Evolutionary conservation across 2,329 filamentous ascomycete genomes (phyloP), one percentile per base, ranked within the genome.

Genomic region (Exophiala spinifera): DNA sequence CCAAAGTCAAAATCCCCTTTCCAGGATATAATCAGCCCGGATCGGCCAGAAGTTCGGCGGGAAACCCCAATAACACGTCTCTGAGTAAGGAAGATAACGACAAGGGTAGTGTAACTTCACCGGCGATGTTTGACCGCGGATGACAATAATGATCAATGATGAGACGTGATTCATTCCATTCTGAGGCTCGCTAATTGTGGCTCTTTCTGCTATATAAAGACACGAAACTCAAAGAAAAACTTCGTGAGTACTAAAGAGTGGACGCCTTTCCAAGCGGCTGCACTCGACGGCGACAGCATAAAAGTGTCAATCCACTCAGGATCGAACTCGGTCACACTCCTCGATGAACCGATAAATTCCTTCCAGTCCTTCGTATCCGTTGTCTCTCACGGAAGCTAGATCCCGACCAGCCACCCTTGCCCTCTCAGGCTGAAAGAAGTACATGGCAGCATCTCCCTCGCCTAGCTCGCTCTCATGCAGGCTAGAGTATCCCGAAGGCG

Each of bases 261-360:
- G 42, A 39, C 21, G 42, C 40, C 31, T 45, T 33, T 40, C 17
- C 13, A 19, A 23, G 17, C n/a, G 34, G 45, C 51, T 53, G 51
- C 51, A 53, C 51, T 53, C 51, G 51, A 20, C 51, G 51, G 51
- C 51, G 43, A 47, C 51, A 53, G 51, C 31, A 19, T 48, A 2
- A n/a, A n/a, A 5, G 17, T 36, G 21, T 23, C 13, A 7, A 44
- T 25, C 8, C 21, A 21, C 14, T 53, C 45, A 60, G 19, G 57
- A 55, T 20, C 51, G 69, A 31, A 75, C 75, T 39, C 72, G 70
- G 67, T 86, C 83, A 62, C 84, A 85, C 60, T 85, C 79, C 62
- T 84, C 80, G 55, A 87, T 74, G 64, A 87, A 87, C 47, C 76
- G 76, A 63, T 85, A 83, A 31, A 88, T 86, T 2, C 84, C 84